Conservation (phyloP, 371 early-diverging fungal species). For the Choanephora cucurbitarum region DNA sequence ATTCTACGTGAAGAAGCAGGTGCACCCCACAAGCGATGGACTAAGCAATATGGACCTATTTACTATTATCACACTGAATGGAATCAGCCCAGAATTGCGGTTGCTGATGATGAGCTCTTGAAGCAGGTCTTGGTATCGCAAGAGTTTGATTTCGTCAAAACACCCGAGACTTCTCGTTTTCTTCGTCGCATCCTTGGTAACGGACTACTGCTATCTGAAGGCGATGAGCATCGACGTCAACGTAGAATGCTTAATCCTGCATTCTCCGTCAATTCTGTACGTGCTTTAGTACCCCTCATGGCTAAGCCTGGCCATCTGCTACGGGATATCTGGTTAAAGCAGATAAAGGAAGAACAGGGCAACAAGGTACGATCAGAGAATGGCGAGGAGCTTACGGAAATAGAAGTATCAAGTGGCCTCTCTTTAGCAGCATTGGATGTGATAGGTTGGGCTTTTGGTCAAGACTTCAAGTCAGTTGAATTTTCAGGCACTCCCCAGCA, state of each 20-base stretch:
- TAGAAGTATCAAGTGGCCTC: slow-evolving; percentile 39
- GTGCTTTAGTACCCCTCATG: slow-evolving; percentile 49
- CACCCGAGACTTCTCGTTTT: slow-evolving; percentile 24
- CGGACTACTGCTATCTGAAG: slow-evolving; percentile 63
- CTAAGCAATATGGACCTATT: slow-evolving; percentile 56
- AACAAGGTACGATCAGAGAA: not conserved
- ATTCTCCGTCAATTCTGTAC: slow-evolving; percentile 55
- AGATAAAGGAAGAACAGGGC: slow-evolving; percentile 7
- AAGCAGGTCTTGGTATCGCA: slow-evolving; percentile 53
- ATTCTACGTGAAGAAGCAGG: slow-evolving; percentile 56
- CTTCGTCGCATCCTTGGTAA: slow-evolving; percentile 50
- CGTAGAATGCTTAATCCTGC: slow-evolving; percentile 72
- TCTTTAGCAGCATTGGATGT: slow-evolving; percentile 47
- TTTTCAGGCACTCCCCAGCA: slow-evolving; percentile 21
- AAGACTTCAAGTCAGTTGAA: slow-evolving; percentile 37
- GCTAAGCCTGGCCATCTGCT: slow-evolving; percentile 34
- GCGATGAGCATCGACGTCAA: slow-evolving; percentile 61
- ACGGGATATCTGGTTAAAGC: slow-evolving; percentile 36
- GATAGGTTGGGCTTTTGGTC: slow-evolving; percentile 55
- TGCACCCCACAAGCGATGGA: slow-evolving; percentile 54
- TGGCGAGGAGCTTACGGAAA: slow-evolving; percentile 19
- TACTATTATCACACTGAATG: slow-evolving; percentile 51
- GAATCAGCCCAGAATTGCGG: slow-evolving; percentile 50
- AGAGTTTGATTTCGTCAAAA: slow-evolving; percentile 57
- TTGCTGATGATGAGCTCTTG: slow-evolving; percentile 54